A percentile compares a stretch with the other conserved stretches of the same genome.
Conservation (phyloP, 441 rosid genomes). For the Pelargonium exstipulatum region DNA sequence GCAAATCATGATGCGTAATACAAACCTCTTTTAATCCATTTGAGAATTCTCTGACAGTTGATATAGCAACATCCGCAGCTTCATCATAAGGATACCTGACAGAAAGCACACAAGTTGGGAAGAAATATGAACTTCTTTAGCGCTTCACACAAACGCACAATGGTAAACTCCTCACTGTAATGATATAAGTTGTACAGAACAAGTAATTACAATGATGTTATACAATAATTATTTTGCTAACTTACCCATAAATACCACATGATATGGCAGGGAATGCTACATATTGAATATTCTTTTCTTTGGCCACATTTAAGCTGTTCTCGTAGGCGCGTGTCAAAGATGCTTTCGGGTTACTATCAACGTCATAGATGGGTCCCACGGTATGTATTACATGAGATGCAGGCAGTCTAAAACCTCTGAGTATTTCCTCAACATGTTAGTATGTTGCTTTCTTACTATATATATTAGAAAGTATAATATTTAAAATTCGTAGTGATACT, state of each 20-base stretch:
- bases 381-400: slow-evolving; percentile 78
- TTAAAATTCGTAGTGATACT: no score
- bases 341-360: slow-evolving; percentile 43
- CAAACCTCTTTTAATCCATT: slow-evolving; percentile 63
- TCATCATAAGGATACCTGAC: slow-evolving; percentile 75
- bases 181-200: neutral
- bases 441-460: slow-evolving; percentile 1
- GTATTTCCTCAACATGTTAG: slow-evolving; percentile 13
- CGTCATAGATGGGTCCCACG: slow-evolving; percentile 74
- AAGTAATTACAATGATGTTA: neutral
- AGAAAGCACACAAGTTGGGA: neutral
- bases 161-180: neutral
- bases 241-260: slow-evolving; percentile 65
- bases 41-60: slow-evolving; percentile 56
- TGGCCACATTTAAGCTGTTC: slow-evolving; percentile 65
- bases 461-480: neutral
- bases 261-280: slow-evolving; percentile 88
- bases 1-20: neutral
- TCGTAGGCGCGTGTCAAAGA: slow-evolving; percentile 53
- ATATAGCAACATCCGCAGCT: slow-evolving; percentile 68
- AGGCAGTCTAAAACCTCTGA: slow-evolving; percentile 80
- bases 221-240: slow-evolving; percentile 9
- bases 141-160: neutral
- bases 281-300: slow-evolving; percentile 59
- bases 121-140: neutral